phyloP scores from a whole-genome alignment of 805 yeast species.

The Brettanomyces nanus region DNA sequence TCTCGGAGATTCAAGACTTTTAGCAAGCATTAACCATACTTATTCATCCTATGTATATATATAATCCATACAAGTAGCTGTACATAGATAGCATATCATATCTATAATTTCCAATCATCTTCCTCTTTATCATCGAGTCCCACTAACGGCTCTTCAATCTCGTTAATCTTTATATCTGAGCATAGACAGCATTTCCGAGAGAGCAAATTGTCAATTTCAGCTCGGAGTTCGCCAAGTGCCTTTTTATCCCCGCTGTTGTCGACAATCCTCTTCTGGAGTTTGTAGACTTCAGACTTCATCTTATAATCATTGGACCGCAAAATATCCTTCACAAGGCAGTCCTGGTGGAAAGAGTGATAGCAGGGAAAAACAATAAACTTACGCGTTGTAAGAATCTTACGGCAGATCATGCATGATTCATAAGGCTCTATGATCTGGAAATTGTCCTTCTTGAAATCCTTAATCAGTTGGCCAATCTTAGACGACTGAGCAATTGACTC shows the following conservation, averaged over 20 bases:
- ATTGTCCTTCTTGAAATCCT: conserved; percentile 37
- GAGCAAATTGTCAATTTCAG: conserved; percentile 52
- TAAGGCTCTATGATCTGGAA: conserved; percentile 73
- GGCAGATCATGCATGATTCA: conserved; percentile 70
- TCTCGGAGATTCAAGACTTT: conserved; percentile 15
- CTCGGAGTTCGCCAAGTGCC: conserved; percentile 22
- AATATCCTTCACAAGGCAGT: conserved; percentile 65
- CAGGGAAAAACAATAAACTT: conserved; percentile 83
- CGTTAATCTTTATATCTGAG: conserved; percentile 62
- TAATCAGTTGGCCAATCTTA: conserved; percentile 53
- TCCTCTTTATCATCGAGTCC: conserved; percentile 31
- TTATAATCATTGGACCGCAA: conserved; percentile 58
- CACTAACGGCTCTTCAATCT: conserved; percentile 57
- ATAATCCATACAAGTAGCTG: not conserved
- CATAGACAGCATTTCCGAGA: conserved; percentile 67
- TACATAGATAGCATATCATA: not conserved
- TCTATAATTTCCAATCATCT: conserved; percentile 43
- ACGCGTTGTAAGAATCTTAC: conserved; percentile 58
- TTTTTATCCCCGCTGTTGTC: conserved; percentile 27
- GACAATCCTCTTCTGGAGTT: conserved; percentile 37
- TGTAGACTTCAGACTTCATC: conserved; percentile 53
- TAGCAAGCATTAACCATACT: not conserved
- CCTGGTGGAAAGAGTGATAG: conserved; percentile 81
- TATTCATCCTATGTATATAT: conserved; percentile 1
- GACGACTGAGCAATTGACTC: conserved; percentile 55